These are phyloP conservation scores for Caryopteris hybrid DNA, from an alignment of 305 asterid species.

Conservation along the genomic window DNA sequence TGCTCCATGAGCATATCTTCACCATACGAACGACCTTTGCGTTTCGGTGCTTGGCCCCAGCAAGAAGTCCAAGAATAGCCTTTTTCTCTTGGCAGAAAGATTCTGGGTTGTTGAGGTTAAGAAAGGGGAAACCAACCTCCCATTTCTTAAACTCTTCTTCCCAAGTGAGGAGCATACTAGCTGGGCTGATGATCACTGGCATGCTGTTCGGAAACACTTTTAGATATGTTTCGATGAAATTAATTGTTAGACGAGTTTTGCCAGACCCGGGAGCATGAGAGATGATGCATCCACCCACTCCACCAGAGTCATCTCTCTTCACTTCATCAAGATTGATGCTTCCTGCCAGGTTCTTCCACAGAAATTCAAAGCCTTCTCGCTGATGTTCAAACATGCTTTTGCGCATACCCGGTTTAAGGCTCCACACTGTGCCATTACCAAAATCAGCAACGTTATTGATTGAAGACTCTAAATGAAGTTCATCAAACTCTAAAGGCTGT, in stretches of 20 bases:
- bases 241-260: constrained; percentile 54
- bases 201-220: constrained; percentile 43
- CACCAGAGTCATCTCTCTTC: constrained; percentile 17
- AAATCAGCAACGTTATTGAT: background rate
- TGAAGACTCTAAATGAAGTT: constrained; percentile 1
- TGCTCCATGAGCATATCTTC: constrained; percentile 43
- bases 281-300: constrained; percentile 67
- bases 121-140: constrained; percentile 49
- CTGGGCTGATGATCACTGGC: constrained; percentile 55
- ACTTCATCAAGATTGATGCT: constrained; percentile 40
- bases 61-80: background rate
- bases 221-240: constrained; percentile 45
- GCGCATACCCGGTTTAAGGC: constrained; percentile 33
- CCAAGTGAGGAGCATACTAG: constrained; percentile 68
- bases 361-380: constrained; percentile 64
- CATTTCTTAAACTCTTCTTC: constrained; percentile 69
- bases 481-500: constrained; percentile 16
- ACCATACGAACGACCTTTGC: constrained; percentile 28
- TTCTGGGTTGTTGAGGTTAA: constrained; percentile 43
- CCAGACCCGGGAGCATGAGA: constrained; percentile 86
- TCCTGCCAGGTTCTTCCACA: constrained; percentile 68
- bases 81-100: constrained; percentile 28
- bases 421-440: constrained; percentile 56
- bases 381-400: constrained; percentile 64
- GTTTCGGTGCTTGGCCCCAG: background rate